phyloP scores from a whole-genome alignment of 768 basidiomycete species.

The Pulveroboletus sp. region DNA sequence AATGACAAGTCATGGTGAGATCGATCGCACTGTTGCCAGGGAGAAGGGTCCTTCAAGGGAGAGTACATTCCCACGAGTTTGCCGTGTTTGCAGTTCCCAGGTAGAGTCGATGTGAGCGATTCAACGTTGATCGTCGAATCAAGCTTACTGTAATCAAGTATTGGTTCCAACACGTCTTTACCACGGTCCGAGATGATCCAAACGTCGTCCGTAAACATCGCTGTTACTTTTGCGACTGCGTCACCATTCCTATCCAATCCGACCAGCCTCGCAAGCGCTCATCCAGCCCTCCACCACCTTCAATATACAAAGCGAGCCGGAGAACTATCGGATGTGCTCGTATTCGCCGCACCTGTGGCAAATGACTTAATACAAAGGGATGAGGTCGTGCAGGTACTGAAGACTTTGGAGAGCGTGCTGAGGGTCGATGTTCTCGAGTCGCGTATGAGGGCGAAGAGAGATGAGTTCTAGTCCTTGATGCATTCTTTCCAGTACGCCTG shows the following conservation, averaged over 20 bases:
- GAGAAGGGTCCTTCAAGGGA: too few relatives aligned
- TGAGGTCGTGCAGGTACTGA: conserved; percentile 14
- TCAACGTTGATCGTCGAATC: not conserved
- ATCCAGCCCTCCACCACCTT: conserved; percentile 21
- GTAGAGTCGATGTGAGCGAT: too few relatives aligned
- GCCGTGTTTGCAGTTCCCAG: too few relatives aligned
- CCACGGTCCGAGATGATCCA: conserved; percentile 7
- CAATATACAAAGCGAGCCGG: conserved; percentile 23
- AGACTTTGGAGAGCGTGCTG: conserved; percentile 15
- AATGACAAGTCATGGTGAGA: too few relatives aligned
- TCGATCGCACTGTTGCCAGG: too few relatives aligned
- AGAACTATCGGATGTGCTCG: conserved; percentile 21
- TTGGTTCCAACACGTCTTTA: not conserved
- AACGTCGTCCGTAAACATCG: conserved; percentile 19
- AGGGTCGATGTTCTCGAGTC: conserved; percentile 24
- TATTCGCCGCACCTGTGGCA: conserved; percentile 11
- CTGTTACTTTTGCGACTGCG: conserved; percentile 26
- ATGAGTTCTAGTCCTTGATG: conserved; percentile 20
- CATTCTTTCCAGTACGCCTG: too few relatives aligned
- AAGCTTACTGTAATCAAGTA: not conserved
- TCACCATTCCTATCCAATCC: conserved; percentile 25
- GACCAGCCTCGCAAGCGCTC: conserved; percentile 15
- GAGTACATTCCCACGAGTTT: too few relatives aligned
- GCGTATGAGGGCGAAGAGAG: conserved; percentile 23
- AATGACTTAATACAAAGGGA: conserved; percentile 1